A percentile compares a stretch with the other conserved stretches of the same genome.
phyloP scores from a whole-genome alignment of 495 filamentous ascomycete species.

The Aspergillus affinis region DNA sequence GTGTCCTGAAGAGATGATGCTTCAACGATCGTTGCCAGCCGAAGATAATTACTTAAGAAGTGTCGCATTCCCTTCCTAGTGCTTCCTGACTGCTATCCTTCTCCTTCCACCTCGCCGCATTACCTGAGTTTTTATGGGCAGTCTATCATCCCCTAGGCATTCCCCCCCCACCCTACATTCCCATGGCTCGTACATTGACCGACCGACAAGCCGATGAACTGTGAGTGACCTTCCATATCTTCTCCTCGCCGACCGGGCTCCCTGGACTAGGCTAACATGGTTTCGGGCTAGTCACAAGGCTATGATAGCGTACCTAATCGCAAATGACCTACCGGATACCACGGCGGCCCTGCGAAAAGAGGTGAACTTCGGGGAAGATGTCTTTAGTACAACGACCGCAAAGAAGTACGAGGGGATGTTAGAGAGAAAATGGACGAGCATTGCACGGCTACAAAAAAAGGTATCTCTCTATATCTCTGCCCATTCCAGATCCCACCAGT shows the following conservation, averaged over 20 bases:
- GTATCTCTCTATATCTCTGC: slow-evolving; percentile 34
- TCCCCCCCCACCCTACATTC: slow-evolving; percentile 1
- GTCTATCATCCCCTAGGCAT: not conserved
- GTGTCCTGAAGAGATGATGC: too few species aligned
- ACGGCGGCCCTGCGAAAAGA: slow-evolving; percentile 56
- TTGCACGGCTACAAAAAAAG: slow-evolving; percentile 88
- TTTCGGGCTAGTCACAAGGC: slow-evolving; percentile 67
- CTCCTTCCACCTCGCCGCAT: too few species aligned
- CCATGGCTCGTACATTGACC: slow-evolving; percentile 72
- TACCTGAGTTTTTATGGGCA: too few species aligned
- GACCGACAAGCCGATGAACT: slow-evolving; percentile 79
- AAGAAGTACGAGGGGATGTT: slow-evolving; percentile 87
- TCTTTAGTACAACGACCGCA: slow-evolving; percentile 69
- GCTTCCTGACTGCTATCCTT: too few species aligned
- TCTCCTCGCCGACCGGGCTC: slow-evolving; percentile 22
- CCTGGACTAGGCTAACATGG: slow-evolving; percentile 17
- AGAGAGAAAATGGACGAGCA: slow-evolving; percentile 95
- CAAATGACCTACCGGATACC: slow-evolving; percentile 61
- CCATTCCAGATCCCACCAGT: not conserved
- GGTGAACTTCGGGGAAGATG: slow-evolving; percentile 59
- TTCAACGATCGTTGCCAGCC: too few species aligned
- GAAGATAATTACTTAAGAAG: too few species aligned
- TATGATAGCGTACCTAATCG: slow-evolving; percentile 77
- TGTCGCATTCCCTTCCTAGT: too few species aligned
- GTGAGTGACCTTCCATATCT: slow-evolving; percentile 47